Conservation (phyloP, 2,329 filamentous ascomycete genomes). For the Bipolaris cookei region DNA sequence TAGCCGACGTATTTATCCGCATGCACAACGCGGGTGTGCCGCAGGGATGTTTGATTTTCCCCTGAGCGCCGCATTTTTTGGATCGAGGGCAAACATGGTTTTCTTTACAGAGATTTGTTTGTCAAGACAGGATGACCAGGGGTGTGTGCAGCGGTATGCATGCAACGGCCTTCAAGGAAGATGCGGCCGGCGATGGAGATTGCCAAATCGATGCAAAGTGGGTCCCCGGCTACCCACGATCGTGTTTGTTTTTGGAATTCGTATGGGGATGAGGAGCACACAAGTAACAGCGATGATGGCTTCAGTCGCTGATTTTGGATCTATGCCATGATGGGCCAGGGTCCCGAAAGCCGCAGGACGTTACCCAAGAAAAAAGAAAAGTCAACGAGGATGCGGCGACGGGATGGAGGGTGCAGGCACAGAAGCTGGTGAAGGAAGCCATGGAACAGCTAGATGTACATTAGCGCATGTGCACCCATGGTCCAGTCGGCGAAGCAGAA, state of each 20-base stretch:
- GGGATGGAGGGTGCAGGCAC: conserved; percentile 2
- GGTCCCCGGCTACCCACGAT: not conserved
- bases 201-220: not conserved
- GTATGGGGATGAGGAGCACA: not conserved
- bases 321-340: not conserved
- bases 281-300: not conserved
- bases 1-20: not conserved
- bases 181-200: not conserved
- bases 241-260: not conserved
- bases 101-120: not conserved
- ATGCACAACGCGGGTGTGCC: not conserved
- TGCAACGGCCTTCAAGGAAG: not conserved
- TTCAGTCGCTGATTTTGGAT: not conserved
- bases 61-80: conserved; percentile 6
- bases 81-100: not conserved
- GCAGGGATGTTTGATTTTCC: not conserved
- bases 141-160: not conserved
- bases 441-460: not conserved
- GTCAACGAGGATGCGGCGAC: not conserved
- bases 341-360: not conserved
- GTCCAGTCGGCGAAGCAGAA: conserved; percentile 8
- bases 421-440: not conserved
- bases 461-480: not conserved
- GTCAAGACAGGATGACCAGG: not conserved
- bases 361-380: conserved; percentile 10